Conservation (phyloP, 352 stramenopile species). For the Globisporangium takayamanum region DNA sequence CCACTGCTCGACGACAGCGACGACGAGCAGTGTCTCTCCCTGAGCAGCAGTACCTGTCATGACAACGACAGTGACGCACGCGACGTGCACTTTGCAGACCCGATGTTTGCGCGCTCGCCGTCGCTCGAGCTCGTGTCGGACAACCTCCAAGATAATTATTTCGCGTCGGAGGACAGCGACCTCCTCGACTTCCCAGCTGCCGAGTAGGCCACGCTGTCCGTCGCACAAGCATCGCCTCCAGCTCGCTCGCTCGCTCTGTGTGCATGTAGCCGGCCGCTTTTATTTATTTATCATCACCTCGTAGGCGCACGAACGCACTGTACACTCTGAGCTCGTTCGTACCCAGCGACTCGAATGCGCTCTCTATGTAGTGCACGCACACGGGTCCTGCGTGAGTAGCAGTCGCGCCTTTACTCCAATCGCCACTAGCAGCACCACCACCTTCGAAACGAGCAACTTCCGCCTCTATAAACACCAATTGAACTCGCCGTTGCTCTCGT, state of each 20-base stretch:
- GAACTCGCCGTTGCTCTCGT: conserved; percentile 1
- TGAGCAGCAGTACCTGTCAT: conserved; percentile 3
- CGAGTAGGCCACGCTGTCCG: conserved; percentile 12
- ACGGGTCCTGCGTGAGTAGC: no score
- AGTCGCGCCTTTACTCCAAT: no score
- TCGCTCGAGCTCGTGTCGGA: conserved; percentile 69
- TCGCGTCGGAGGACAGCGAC: conserved; percentile 58
- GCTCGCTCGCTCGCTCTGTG: background rate
- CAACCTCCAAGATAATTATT: conserved; percentile 68
- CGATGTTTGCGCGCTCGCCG: conserved; percentile 22
- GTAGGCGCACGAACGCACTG: no score
- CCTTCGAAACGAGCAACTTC: background rate
- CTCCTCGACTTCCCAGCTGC: conserved; percentile 53
- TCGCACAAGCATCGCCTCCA: background rate
- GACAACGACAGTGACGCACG: conserved; percentile 14
- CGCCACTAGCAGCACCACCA: background rate
- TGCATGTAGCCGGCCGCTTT: background rate
- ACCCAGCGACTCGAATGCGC: no score
- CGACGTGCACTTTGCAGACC: conserved; percentile 7
- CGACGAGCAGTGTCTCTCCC: conserved; percentile 19
- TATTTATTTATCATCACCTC: no score
- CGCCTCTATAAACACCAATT: conserved; percentile 4
- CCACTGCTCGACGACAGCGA: conserved; percentile 43
- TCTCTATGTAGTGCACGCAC: no score
- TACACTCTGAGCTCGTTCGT: no score